A percentile compares a stretch with the other conserved stretches of the same genome.
These are phyloP conservation scores for Epichloe amarillans DNA, from an alignment of 2,329 filamentous ascomycete genomes.

Conservation along the genomic window DNA sequence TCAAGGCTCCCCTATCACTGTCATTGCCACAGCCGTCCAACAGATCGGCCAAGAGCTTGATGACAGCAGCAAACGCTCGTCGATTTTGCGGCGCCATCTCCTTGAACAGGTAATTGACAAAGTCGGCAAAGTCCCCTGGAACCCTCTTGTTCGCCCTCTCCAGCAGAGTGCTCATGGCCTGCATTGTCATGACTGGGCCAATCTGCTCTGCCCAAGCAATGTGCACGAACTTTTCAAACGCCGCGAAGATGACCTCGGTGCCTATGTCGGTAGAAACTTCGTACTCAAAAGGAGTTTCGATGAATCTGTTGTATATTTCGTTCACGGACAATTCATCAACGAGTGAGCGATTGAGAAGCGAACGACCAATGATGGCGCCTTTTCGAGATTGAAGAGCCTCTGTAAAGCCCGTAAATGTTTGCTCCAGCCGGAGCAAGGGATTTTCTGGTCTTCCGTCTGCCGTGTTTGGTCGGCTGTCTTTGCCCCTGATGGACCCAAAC, in stretches of 20 bases:
- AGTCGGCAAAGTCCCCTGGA: conserved; percentile 59
- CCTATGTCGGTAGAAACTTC: conserved; percentile 62
- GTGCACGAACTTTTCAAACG: conserved; percentile 85
- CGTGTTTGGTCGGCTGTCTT: conserved; percentile 18
- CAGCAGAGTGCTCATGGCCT: conserved; percentile 63
- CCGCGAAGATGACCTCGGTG: conserved; percentile 75
- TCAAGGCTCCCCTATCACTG: conserved; percentile 76
- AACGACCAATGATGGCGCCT: conserved; percentile 71
- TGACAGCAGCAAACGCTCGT: conserved; percentile 68
- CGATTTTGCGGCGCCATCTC: conserved; percentile 58
- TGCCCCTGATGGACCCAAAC: conserved; percentile 39
- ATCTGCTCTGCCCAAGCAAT: conserved; percentile 83
- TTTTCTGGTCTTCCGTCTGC: conserved; percentile 47
- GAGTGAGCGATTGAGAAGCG: conserved; percentile 52
- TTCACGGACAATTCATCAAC: conserved; percentile 75
- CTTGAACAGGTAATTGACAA: conserved; percentile 48
- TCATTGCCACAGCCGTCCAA: conserved; percentile 86
- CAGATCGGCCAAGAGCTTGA: conserved; percentile 76
- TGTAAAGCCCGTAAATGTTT: conserved; percentile 73
- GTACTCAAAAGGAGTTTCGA: conserved; percentile 70
- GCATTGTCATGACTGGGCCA: conserved; percentile 65
- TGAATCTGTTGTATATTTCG: conserved; percentile 76
- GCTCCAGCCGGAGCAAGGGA: conserved; percentile 62
- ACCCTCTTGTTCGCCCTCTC: conserved; percentile 50
- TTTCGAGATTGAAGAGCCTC: conserved; percentile 73